Conservation (phyloP, 192 early-diverging fungal genomes). For the Jimgerdemannia flammicorona region DNA sequence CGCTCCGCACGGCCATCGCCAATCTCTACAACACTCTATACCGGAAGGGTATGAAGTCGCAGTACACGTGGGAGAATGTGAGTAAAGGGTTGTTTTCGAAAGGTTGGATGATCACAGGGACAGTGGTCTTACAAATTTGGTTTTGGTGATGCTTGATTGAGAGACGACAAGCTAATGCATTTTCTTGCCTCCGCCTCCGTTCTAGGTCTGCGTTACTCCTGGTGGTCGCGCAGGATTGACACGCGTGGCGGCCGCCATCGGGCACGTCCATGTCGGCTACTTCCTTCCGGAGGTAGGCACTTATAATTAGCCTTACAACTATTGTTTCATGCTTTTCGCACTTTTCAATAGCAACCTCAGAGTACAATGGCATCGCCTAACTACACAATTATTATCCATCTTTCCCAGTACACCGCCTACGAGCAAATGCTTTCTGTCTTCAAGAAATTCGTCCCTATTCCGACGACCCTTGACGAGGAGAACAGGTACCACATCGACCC, state of each 20-base stretch:
- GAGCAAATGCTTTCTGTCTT: constrained; percentile 42
- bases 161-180: no score
- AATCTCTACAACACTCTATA: constrained; percentile 48
- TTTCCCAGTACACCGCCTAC: constrained; percentile 32
- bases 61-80: constrained; percentile 51
- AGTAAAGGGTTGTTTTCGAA: background rate
- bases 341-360: background rate
- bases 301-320: background rate
- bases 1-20: constrained; percentile 40
- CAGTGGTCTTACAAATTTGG: no score
- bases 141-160: no score
- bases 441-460: constrained; percentile 52
- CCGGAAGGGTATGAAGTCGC: constrained; percentile 30
- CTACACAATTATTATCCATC: background rate
- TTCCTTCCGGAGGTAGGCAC: constrained; percentile 44
- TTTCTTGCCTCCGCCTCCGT: background rate
- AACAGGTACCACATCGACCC: constrained; percentile 43
- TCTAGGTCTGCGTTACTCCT: constrained; percentile 47
- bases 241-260: constrained; percentile 43
- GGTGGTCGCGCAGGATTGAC: constrained; percentile 55
- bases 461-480: constrained; percentile 43
- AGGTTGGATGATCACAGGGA: no score
- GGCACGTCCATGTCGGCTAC: constrained; percentile 50
- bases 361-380: no score
- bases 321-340: constrained; percentile 7